Base-by-base conservation (phyloP, 768 basidiomycete species). In the Boletus barrowsii region DNA sequence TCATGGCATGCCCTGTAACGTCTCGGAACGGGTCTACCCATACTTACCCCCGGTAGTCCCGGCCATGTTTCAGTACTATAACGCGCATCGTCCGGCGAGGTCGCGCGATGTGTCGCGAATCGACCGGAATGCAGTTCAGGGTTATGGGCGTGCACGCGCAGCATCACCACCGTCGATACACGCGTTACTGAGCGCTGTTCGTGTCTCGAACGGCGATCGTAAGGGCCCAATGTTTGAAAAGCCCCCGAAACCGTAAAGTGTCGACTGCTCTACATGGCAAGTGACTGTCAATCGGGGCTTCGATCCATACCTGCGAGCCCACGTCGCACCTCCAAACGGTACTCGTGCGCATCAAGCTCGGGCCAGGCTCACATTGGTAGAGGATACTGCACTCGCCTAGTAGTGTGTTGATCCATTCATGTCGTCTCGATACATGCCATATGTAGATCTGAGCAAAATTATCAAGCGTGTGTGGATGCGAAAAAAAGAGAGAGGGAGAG, bases 371-470 rank as follows among this genome's bases (percentile, higher is more conserved):
- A 26, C 26, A 9, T 26, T 9, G 24, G 26, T 53, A 43, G 18
- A 10, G 40, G 36, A 45, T 50, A 22, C 42, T n/a, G 18, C 35
- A 32, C 47, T 56, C 60, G 39, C 24, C 29, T 47, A 40, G 40
- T 47, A 36, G 46, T 37, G 42, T 57, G 15, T 39, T 36, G 42
- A 39, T 51, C 30, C 13, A 42, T 47, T 60, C 57, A 42, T 50
- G 41, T 39, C 37, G 20, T 48, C 41, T 57, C 36, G 32, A 49
- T 51, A 65, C 55, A 62, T 50, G 47, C 36, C 17, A n/a, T 50
- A 47, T 30, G 32, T 67, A 67, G 54, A 65, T 67, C 56, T 47
- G 36, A 62, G 62, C 63, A 65, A 51, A 51, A 40, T 49, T 48
- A 48, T 42, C 49, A n/a, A 47, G 26, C 24, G 42, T 37, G 40